Evolutionary conservation across 345 rosid species (phyloP).

Genomic region (Sonneratia alba): DNA sequence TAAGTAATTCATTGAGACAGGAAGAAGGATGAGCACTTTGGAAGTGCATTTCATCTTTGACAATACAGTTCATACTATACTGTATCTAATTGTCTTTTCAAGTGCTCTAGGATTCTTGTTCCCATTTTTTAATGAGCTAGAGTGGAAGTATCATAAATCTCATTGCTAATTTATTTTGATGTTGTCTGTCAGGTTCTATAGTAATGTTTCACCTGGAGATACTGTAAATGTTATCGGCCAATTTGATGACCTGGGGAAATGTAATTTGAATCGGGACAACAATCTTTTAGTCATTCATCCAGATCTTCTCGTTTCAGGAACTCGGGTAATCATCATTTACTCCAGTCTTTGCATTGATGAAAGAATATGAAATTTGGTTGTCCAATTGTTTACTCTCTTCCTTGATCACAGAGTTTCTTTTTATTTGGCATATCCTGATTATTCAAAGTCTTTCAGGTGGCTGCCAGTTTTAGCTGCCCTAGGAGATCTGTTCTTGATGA

Average conservation of each 20-base stretch:
- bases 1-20: not conserved
- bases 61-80: not conserved
- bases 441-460: constrained; percentile 44
- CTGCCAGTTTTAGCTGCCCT: constrained; percentile 75
- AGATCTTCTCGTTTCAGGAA: constrained; percentile 80
- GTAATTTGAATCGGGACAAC: constrained; percentile 51
- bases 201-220: constrained; percentile 85
- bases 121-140: not conserved
- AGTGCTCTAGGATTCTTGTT: not conserved
- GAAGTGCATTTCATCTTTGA: not conserved
- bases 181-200: constrained; percentile 50
- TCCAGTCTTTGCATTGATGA: not conserved
- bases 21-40: not conserved
- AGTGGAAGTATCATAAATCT: not conserved
- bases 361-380: not conserved
- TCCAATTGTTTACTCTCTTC: not conserved
- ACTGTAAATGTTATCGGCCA: constrained; percentile 79
- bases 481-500: constrained; percentile 88
- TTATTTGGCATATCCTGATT: not conserved
- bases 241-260: constrained; percentile 68
- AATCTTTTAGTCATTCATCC: constrained; percentile 84
- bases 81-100: not conserved
- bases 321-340: constrained; percentile 44
- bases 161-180: not conserved
- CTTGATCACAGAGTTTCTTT: not conserved